Evolutionary conservation across 2,329 filamentous ascomycete genomes (phyloP).

Genomic region (Mycogone perniciosa): DNA sequence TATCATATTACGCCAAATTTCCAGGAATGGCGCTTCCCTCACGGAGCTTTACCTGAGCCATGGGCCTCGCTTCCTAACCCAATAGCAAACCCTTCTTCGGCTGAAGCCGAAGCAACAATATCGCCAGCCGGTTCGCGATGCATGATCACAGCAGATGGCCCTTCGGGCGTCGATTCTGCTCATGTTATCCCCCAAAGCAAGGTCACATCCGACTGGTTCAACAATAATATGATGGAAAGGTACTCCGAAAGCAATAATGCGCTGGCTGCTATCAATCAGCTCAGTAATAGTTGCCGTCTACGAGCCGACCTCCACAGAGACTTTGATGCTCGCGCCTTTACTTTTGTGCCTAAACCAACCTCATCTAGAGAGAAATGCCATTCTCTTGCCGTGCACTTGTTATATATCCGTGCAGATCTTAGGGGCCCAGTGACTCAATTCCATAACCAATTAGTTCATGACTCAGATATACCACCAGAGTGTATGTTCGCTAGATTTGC

Average conservation of each 20-base stretch:
- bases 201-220: not conserved
- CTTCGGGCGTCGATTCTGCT: not conserved
- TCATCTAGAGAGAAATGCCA: not conserved
- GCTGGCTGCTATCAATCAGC: not conserved
- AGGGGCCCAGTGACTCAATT: not conserved
- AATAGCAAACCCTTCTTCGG: not conserved
- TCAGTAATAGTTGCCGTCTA: not conserved
- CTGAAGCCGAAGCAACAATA: not conserved
- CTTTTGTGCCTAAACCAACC: slow-evolving; percentile 3
- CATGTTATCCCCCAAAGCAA: slow-evolving; percentile 4
- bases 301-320: slow-evolving; percentile 3
- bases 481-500: slow-evolving; percentile 2
- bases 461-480: not conserved
- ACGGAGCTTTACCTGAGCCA: not conserved
- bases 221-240: not conserved
- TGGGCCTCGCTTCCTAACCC: not conserved
- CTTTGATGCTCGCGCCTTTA: slow-evolving; percentile 3
- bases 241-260: not conserved
- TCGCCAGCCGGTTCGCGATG: not conserved
- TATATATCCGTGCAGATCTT: not conserved
- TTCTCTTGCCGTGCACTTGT: slow-evolving; percentile 6
- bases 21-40: slow-evolving; percentile 10
- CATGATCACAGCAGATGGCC: slow-evolving; percentile 1
- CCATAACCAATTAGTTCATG: slow-evolving; percentile 3
- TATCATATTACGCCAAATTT: slow-evolving; percentile 4